These are phyloP conservation scores for Aspergillus ochraceus DNA, from an alignment of 2,329 filamentous ascomycete species.

Conservation along the genomic window DNA sequence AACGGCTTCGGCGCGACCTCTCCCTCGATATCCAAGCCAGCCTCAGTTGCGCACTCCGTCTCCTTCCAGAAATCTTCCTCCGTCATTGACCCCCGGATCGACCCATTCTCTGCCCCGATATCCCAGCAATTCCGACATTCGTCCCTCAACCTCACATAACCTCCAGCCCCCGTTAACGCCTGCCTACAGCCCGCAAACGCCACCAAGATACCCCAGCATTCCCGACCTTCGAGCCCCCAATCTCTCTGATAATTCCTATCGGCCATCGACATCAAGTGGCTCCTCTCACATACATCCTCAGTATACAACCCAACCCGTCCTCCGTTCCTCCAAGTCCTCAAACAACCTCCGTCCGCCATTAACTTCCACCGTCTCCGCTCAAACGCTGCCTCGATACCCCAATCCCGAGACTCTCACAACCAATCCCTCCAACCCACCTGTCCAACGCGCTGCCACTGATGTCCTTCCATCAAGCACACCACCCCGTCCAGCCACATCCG, in stretches of 20 bases:
- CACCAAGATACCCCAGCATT: neutral
- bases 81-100: neutral
- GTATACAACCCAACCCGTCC: neutral
- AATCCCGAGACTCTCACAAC: neutral
- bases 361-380: neutral
- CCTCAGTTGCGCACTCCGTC: neutral
- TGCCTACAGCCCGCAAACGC: neutral
- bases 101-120: neutral
- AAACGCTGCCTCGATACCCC: slow-evolving; percentile 1
- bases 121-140: neutral
- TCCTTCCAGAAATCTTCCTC: neutral
- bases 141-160: neutral
- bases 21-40: neutral
- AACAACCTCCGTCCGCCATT: neutral
- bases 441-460: slow-evolving; percentile 5
- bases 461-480: neutral
- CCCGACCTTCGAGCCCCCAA: neutral
- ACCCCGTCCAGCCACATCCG: neutral
- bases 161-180: neutral
- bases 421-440: neutral
- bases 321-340: neutral
- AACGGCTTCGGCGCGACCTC: neutral
- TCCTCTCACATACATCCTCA: neutral
- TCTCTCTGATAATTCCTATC: neutral
- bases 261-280: neutral